phyloP scores from a whole-genome alignment of 2,329 filamentous ascomycete genomes.

The Ceratocystis alfenasii region DNA sequence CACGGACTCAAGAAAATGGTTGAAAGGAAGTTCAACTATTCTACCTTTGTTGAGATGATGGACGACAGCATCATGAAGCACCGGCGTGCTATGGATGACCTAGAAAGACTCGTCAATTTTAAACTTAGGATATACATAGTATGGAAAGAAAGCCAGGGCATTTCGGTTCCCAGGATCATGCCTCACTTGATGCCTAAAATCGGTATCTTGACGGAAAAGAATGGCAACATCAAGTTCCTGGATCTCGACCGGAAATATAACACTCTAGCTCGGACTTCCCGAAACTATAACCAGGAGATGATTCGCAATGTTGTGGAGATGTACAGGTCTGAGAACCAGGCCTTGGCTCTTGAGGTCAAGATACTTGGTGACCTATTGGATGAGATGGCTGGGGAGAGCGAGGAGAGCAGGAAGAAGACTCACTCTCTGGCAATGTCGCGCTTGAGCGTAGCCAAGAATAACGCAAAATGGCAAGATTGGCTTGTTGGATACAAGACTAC shows the following conservation, averaged over 20 bases:
- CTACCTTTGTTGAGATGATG: background rate
- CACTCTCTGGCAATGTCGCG: background rate
- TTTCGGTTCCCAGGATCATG: background rate
- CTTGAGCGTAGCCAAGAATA: background rate
- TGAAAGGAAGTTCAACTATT: background rate
- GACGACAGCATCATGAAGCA: background rate
- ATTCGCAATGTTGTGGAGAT: background rate
- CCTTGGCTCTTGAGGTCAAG: background rate
- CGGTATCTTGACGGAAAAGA: background rate
- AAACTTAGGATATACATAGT: background rate
- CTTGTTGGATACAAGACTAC: background rate
- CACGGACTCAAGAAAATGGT: background rate
- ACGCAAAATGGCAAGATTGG: background rate
- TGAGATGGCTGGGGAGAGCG: background rate
- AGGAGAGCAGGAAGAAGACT: background rate
- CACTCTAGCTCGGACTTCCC: background rate
- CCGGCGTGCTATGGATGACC: background rate
- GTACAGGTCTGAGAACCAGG: background rate
- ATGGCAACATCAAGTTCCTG: background rate
- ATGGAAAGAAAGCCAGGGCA: background rate
- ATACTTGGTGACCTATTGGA: background rate
- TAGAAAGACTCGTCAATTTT: background rate
- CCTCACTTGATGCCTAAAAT: background rate
- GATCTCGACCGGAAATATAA: background rate
- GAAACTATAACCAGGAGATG: background rate